These are phyloP conservation scores for Platanthera guangdongensis DNA, from an alignment of 106 monocot genomes.

Conservation along the genomic window DNA sequence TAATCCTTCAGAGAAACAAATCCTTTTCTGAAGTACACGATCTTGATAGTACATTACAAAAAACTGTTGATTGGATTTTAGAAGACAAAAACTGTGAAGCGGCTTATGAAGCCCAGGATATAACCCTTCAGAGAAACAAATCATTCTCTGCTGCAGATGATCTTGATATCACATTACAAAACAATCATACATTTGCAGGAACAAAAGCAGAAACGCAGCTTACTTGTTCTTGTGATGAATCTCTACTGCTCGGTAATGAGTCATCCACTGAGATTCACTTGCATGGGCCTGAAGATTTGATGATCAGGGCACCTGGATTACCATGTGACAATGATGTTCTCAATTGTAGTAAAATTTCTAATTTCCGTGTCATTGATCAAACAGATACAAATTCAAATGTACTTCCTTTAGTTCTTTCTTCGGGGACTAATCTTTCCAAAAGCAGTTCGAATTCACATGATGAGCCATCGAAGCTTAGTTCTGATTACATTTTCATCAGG, in stretches of 20 bases:
- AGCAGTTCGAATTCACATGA: background rate
- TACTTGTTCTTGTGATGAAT: constrained; percentile 5
- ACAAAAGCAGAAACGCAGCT: constrained; percentile 5
- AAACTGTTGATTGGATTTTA: background rate
- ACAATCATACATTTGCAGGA: background rate
- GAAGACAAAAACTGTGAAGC: background rate
- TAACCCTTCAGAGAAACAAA: background rate
- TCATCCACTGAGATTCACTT: background rate
- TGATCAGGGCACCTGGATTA: constrained; percentile 16
- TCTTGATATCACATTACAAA: background rate
- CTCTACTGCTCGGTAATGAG: background rate
- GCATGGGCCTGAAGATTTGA: background rate
- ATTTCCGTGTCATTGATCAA: background rate
- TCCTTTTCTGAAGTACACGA: too few species aligned
- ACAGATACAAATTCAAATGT: background rate
- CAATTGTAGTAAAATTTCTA: background rate
- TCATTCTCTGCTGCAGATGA: background rate
- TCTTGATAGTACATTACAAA: too few species aligned
- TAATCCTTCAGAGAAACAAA: too few species aligned
- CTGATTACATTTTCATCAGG: background rate
- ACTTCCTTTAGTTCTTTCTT: background rate
- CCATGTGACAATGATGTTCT: constrained; percentile 8
- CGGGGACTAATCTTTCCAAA: background rate
- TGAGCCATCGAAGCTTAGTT: background rate
- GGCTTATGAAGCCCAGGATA: background rate